A percentile compares a stretch with the other conserved stretches of the same genome.
These are phyloP conservation scores for Grammothele lineata DNA, from an alignment of 768 basidiomycete genomes.

Conservation along the genomic window DNA sequence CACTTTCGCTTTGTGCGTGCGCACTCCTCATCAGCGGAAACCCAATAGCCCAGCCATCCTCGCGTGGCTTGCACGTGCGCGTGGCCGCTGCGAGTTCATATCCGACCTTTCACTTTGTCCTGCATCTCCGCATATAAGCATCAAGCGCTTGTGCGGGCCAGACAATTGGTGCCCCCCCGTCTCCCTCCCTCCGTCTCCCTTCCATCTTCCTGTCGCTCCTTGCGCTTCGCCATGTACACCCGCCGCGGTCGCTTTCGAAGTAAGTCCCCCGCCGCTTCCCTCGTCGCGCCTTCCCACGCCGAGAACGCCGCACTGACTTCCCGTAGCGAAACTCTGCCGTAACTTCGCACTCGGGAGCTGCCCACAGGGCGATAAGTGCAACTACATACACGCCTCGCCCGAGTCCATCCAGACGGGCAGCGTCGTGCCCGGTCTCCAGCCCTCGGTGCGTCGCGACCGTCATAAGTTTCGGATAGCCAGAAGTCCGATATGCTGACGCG, in stretches of 20 bases:
- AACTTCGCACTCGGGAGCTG: slow-evolving; percentile 33
- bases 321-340: slow-evolving; percentile 34
- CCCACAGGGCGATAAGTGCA: slow-evolving; percentile 35
- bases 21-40: slow-evolving; percentile 1
- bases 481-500: slow-evolving; percentile 2
- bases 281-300: background rate
- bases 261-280: slow-evolving; percentile 5
- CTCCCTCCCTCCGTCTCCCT: slow-evolving; percentile 5
- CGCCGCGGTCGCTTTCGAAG: slow-evolving; percentile 14
- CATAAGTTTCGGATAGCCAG: background rate
- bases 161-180: slow-evolving; percentile 12
- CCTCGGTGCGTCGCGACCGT: background rate
- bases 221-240: slow-evolving; percentile 6
- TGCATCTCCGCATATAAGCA: slow-evolving; percentile 18
- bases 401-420: slow-evolving; percentile 6
- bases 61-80: slow-evolving; percentile 23
- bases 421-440: slow-evolving; percentile 3
- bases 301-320: background rate
- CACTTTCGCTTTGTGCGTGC: slow-evolving; percentile 9
- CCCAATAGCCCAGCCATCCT: slow-evolving; percentile 8
- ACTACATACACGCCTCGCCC: slow-evolving; percentile 31
- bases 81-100: slow-evolving; percentile 12
- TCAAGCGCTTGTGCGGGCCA: slow-evolving; percentile 13
- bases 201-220: background rate
- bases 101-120: slow-evolving; percentile 20